Base-by-base conservation (phyloP, 2,329 filamentous ascomycete species). In the Nemania sp. region DNA sequence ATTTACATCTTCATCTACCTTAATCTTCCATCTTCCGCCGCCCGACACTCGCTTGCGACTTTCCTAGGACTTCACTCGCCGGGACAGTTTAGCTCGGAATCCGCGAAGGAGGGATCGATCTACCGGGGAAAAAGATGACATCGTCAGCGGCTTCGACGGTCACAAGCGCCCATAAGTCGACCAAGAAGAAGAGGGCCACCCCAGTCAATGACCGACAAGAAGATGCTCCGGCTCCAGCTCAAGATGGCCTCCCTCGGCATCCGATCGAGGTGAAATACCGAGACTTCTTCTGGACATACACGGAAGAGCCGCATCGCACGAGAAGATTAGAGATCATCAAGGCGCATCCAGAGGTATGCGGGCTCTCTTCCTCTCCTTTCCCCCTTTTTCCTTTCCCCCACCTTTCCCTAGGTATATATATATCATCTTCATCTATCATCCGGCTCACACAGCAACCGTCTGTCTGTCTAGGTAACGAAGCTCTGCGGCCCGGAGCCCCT, bases 231-330 rank as follows among this genome's bases (percentile, higher is more conserved):
- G 49, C 49, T 25, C 50, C 61, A 55, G 63, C 47, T 21, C 48
- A 62, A 55, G 63, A 64, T 48, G 65, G 65, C 47, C 53, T 63
- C 3, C 53, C 78, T 59, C 72, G 76, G 54, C 76, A 83, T 54
- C 71, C 73, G 34, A 64, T 77, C 55, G 77, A 79, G 68, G 65
- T 71, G n/a, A 75, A 75, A 53, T 74, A 81, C 65, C 71, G 87
- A 64, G 83, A 88, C 75, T 98, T 98, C 83, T 97, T 96, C 80
- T 98, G 96, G 95, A 97, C 95, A 42, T 98, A 99, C 75, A 97
- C 95, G 10, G 95, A 99, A 76, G 95, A 99, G 78, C 95, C 95
- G 64, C 95, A 99, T 78, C 87, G 92, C 68, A 95, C 94, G 34
- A 84, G 95, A 69, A 86, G 95, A 59, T 86, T 94, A 69, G 92